Percentiles rank a stretch among this genome's conserved stretches.
Conservation (phyloP, 768 basidiomycete species). For the Tulasnella sp. region DNA sequence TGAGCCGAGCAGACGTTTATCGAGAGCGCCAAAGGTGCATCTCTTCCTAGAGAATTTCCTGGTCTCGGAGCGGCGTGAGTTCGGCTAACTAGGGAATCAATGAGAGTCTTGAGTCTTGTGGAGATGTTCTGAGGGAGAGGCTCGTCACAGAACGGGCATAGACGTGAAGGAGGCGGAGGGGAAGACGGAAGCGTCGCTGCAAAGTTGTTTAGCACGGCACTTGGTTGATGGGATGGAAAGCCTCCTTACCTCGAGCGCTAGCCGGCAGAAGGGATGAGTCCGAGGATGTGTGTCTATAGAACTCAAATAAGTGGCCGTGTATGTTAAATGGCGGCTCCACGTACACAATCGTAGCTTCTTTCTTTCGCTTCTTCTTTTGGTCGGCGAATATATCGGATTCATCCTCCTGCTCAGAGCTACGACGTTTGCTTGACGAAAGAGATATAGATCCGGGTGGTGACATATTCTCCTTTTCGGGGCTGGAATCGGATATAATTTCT, state of each 20-base stretch:
- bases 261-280: not conserved
- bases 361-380: slow-evolving; percentile 32
- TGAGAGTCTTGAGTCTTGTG: slow-evolving; percentile 46
- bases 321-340: not conserved
- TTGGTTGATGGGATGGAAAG: not conserved
- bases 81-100: slow-evolving; percentile 44
- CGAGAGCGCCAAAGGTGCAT: slow-evolving; percentile 44
- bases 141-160: slow-evolving; percentile 79
- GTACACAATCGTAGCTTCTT: not conserved
- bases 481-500: not conserved
- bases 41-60: slow-evolving; percentile 58
- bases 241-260: not conserved
- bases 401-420: not conserved
- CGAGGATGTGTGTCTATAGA: not conserved
- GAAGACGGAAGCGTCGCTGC: not conserved
- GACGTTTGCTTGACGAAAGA: not conserved
- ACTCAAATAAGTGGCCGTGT: not conserved
- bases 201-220: not conserved
- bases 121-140: slow-evolving; percentile 57
- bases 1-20: slow-evolving; percentile 69
- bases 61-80: slow-evolving; percentile 58
- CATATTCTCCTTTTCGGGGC: not conserved
- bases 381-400: not conserved
- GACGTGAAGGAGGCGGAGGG: slow-evolving; percentile 39
- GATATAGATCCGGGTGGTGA: not conserved